These are phyloP conservation scores for Ulmus americana DNA, from an alignment of 331 rosid genomes.

Conservation along the genomic window DNA sequence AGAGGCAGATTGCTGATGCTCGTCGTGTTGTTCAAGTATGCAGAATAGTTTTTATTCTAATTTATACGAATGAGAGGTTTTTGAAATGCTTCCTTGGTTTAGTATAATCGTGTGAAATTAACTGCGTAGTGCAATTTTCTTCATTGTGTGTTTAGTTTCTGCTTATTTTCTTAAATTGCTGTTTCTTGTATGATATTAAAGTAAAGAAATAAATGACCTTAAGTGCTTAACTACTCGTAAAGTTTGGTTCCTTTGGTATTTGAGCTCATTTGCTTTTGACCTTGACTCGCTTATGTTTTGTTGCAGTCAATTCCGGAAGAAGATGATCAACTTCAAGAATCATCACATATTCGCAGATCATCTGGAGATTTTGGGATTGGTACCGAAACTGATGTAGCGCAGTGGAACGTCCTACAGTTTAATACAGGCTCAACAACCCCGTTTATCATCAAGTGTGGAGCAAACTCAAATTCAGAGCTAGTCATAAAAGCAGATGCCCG, in stretches of 20 bases:
- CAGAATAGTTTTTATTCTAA: not conserved
- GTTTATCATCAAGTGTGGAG: conserved; percentile 89
- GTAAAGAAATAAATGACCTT: no score
- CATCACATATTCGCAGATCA: conserved; percentile 41
- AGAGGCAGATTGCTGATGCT: conserved; percentile 67
- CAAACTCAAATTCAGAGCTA: conserved; percentile 78
- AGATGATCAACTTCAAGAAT: conserved; percentile 55
- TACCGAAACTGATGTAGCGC: conserved; percentile 67
- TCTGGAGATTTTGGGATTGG: conserved; percentile 54
- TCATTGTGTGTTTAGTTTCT: no score
- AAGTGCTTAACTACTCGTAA: not conserved
- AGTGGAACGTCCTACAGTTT: conserved; percentile 94
- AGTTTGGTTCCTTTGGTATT: conserved; percentile 1
- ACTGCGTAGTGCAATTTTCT: no score
- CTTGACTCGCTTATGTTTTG: not conserved
- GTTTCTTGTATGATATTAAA: no score
- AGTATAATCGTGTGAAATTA: no score
- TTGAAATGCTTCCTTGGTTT: not conserved
- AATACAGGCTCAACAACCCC: conserved; percentile 81
- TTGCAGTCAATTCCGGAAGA: conserved; percentile 80
- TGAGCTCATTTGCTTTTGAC: not conserved
- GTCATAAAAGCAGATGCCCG: conserved; percentile 83
- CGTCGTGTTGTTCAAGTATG: conserved; percentile 65
- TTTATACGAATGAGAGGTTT: not conserved
- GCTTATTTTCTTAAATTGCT: no score